Evolutionary conservation across 257 asterid species (phyloP), one percentile per base, ranked within the genome.

Genomic region (Plantago elongata): DNA sequence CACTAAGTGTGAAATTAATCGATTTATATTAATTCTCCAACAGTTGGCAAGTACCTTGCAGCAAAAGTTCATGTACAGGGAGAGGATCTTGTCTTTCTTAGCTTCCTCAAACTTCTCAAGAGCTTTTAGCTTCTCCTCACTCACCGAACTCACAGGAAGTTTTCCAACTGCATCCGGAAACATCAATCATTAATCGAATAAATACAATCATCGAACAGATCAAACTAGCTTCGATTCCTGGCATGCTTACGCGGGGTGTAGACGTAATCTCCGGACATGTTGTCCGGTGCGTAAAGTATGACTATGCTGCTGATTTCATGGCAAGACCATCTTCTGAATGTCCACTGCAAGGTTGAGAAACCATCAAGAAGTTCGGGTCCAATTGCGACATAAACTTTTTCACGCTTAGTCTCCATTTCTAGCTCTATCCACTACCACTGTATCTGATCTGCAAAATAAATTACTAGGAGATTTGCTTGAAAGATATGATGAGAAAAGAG

Each of bases 371-470:
- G 48, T 62, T 87, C 85, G 54, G 81, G 59, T 17, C 84, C 87
- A 60, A 87, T 71, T 64, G 94, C 95, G 18, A 87, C 85, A 73
- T 77, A 77, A n/a, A 84, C 84, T 78, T 63, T 84, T 69, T 82
- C 80, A 9, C 61, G 27, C 57, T 29, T 59, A 16, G 51, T 66
- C 60, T 68, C 67, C 74, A 72, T 68, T 44, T 44, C 65, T 14
- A 34, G 4, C 54, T 38, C 47, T 17, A 40, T 50, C 17, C 57
- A 15, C 30, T 51, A n/a, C 11, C 11, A 57, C 16, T 13, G 13
- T 11, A 34, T 29, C 9, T 13, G 8, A 30, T 11, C 6, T 12
- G 2, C 13, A 57, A 44, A 0, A 13, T 11, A 43, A 42, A 43
- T 45, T 60, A n/a, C n/a, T n/a, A 9, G 74, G 70, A 43, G 29